These are phyloP conservation scores for Anthoceros angustus DNA, from an alignment of 225 moss, liverwort and hornwort genomes.

Conservation along the genomic window DNA sequence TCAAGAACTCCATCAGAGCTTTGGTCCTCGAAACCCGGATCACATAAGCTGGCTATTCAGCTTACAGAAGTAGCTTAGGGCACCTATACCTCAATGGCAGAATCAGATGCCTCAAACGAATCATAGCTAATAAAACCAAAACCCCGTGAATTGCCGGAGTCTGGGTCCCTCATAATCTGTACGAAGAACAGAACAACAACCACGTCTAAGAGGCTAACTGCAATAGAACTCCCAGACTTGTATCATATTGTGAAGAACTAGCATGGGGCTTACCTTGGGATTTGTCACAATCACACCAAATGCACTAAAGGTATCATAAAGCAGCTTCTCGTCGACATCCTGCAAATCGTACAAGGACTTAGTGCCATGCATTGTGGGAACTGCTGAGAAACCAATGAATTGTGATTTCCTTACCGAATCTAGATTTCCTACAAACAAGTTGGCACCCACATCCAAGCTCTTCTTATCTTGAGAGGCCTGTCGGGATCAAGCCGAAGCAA, in stretches of 20 bases:
- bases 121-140: constrained; percentile 99
- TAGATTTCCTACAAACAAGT: constrained; percentile 87
- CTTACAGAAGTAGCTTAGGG: too few relatives aligned
- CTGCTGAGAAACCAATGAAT: too few relatives aligned
- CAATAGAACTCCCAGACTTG: too few relatives aligned
- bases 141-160: constrained; percentile 94
- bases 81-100: constrained; percentile 70
- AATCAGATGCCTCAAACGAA: constrained; percentile 93
- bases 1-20: too few relatives aligned
- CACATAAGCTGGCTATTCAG: background rate
- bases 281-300: constrained; percentile 98
- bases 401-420: constrained; percentile 90
- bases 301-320: constrained; percentile 94
- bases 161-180: constrained; percentile 99
- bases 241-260: too few relatives aligned
- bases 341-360: too few relatives aligned
- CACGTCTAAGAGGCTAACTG: too few relatives aligned
- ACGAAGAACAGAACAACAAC: constrained; percentile 5
- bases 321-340: constrained; percentile 95
- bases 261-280: constrained; percentile 62
- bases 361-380: too few relatives aligned
- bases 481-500: constrained; percentile 7
- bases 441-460: constrained; percentile 95
- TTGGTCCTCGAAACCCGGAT: background rate
- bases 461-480: constrained; percentile 99